Percentiles rank a stretch among this genome's conserved stretches.
Conservation (phyloP, 129 eudicot species). For the Solidago caesia region DNA sequence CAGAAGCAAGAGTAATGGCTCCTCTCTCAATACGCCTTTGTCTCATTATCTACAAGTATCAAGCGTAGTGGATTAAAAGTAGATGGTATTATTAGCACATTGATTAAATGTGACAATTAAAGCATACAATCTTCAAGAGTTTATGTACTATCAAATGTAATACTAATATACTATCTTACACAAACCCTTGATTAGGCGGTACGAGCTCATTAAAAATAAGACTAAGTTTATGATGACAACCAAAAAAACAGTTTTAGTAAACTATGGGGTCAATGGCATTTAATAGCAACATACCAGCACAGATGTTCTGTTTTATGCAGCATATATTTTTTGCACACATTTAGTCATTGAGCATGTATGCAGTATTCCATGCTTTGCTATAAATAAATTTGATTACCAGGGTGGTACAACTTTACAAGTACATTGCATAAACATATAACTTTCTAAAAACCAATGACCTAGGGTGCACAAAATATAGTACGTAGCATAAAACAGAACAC, state of each 20-base stretch:
- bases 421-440: too few species aligned
- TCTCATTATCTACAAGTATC: conserved; percentile 72
- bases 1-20: conserved; percentile 97
- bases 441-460: too few species aligned
- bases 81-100: background rate
- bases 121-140: conserved; percentile 8
- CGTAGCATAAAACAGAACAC: too few species aligned
- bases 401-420: too few species aligned
- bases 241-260: background rate
- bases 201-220: conserved; percentile 12
- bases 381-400: too few species aligned
- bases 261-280: too few species aligned
- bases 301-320: too few species aligned
- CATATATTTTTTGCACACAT: too few species aligned
- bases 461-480: too few species aligned
- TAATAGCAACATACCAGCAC: too few species aligned
- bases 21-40: conserved; percentile 96
- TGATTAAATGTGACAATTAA: background rate
- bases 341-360: too few species aligned
- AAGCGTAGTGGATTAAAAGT: background rate
- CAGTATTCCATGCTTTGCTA: too few species aligned
- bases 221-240: background rate
- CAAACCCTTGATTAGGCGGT: conserved; percentile 4
- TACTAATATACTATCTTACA: background rate
- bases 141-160: conserved; percentile 1